Base-by-base conservation (phyloP, 495 filamentous ascomycete genomes). In the Aspergillus olivimuriae region DNA sequence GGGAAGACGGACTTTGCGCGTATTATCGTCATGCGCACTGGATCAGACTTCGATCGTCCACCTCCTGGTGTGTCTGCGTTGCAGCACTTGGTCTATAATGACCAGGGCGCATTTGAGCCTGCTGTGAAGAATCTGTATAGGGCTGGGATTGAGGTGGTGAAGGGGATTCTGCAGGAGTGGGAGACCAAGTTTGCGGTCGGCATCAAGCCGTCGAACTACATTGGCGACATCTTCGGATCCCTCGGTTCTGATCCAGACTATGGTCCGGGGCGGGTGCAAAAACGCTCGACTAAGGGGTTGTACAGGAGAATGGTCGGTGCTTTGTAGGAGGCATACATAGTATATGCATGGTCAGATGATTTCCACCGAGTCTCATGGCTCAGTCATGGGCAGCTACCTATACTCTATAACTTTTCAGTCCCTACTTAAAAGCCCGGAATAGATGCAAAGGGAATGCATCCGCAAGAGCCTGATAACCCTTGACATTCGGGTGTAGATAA, bases 21-120 rank as follows among this genome's bases (percentile, higher is more conserved):
- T 4, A 75, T 84, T 44, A 83, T 88, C 48, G 60, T 86, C 44
- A 86, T 89, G 82, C 78, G 84, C 37, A 81, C 83, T 40, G 84
- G 75, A 3, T 78, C 77, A 19, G 76, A 88, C 60, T 87, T 89
- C 54, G 84, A 88, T 50, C 73, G 83, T 3, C 80, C 79, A 0
- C 80, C 80, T 45, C 72, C 77, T 14, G 77, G 74, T 2, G 56
- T 76, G 19, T 64, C 69, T 0, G 66, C 70, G 1, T 64, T 70
- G 15, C 58, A 75, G 12, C 79, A 87, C 47, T 66, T 87, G 15
- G 63, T 82, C 26, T 73, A 75, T 15, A 51, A 74, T 0, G 53
- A 81, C 19, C 76, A 81, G 53, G 82, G 77, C 36, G 79, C 70
- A 1, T 84, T 81, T 46, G 63, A 62, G 43, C 73, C 76, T 6